Conservation (phyloP, 2,329 filamentous ascomycete species). For the Xylariales sp. region DNA sequence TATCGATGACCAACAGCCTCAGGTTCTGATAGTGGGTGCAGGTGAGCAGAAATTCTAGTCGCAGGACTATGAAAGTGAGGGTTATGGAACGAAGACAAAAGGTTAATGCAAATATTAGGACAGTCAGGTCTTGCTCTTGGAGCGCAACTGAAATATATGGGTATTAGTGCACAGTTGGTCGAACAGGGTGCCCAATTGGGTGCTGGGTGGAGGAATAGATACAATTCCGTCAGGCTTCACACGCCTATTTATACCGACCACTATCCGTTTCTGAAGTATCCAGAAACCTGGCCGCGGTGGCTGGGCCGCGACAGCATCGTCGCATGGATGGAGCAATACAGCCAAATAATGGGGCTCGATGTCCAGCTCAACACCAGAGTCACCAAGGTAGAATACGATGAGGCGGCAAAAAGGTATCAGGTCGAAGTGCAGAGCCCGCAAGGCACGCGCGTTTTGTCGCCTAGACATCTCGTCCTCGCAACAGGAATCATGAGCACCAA, state of each 20-base stretch:
- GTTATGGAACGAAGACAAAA: too few relatives aligned
- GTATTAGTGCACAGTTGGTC: constrained; percentile 30
- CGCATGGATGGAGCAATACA: background rate
- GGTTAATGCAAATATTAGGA: constrained; percentile 20
- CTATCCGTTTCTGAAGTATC: constrained; percentile 18
- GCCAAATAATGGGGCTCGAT: background rate
- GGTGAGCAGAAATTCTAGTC: constrained; percentile 15
- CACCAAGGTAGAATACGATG: background rate
- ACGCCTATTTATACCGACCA: constrained; percentile 19
- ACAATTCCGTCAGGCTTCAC: constrained; percentile 23
- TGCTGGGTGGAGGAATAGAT: constrained; percentile 47
- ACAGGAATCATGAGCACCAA: background rate
- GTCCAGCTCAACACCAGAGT: background rate
- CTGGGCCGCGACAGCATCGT: background rate
- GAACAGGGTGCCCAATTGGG: constrained; percentile 40
- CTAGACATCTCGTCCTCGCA: background rate
- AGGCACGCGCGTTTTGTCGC: background rate
- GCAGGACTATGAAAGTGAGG: background rate
- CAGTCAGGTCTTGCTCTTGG: constrained; percentile 36
- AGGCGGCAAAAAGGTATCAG: background rate
- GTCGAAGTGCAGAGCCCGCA: background rate
- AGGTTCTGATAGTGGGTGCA: constrained; percentile 34
- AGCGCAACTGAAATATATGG: constrained; percentile 22
- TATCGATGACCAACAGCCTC: too few relatives aligned
- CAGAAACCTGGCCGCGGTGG: constrained; percentile 11